Evolutionary conservation across 257 asterid species (phyloP).

Genomic region (Solanum pimpinellifolium): DNA sequence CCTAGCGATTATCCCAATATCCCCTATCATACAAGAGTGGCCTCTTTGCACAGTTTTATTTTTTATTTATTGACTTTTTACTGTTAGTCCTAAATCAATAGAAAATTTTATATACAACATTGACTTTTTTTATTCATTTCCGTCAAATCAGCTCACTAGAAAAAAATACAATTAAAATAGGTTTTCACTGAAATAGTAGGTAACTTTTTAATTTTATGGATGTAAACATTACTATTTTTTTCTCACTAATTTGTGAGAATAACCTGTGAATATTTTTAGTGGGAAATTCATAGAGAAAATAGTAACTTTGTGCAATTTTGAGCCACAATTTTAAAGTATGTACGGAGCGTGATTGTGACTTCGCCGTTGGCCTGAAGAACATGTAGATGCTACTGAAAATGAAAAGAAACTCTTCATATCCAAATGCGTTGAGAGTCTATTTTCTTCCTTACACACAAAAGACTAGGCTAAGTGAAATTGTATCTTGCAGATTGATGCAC

Average conservation of each 20-base stretch:
- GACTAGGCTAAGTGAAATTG: neutral
- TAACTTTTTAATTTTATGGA: too few species aligned
- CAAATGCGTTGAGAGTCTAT: neutral
- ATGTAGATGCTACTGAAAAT: neutral
- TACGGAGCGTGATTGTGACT: neutral
- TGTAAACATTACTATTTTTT: neutral
- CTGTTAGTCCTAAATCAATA: too few species aligned
- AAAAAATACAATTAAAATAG: too few species aligned
- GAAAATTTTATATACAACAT: too few species aligned
- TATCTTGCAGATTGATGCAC: too few species aligned
- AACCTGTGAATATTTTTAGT: neutral
- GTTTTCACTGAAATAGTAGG: too few species aligned
- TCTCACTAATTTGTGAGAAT: neutral
- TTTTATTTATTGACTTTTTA: neutral
- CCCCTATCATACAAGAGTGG: neutral
- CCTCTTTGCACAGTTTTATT: neutral
- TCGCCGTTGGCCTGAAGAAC: neutral
- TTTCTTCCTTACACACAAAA: neutral
- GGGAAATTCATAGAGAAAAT: neutral
- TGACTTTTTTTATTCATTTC: too few species aligned
- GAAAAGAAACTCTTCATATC: neutral
- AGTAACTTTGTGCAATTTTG: neutral
- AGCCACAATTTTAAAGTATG: neutral
- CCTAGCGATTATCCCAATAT: neutral
- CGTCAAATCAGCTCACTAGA: neutral